Base-by-base conservation (phyloP, 1,284 basidiomycete species). In the Leccinum pachyderme region DNA sequence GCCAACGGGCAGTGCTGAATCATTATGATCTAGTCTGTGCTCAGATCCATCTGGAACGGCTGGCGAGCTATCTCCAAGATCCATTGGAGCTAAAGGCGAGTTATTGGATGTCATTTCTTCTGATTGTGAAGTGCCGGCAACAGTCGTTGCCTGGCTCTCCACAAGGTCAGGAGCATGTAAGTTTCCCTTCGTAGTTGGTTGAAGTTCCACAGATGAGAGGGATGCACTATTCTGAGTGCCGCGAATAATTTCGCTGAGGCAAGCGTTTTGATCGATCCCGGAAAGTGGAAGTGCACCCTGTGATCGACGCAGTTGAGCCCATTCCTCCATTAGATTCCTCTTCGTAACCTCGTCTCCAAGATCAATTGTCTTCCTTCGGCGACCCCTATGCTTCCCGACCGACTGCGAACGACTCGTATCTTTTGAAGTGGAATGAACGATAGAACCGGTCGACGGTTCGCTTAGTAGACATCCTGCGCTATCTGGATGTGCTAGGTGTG, bases 301-400 rank as follows among this genome's bases (percentile, higher is more conserved):
- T 3, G 54, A 71, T 59, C 55, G 64, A 44, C 66, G 70, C 49
- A 69, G 49, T 25, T 52, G 64, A 28, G 66, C 66, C 66, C 66
- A 72, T 45, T 71, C 61, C 28, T 70, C 62, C 45, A 68, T 68
- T 25, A 71, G 32, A 35, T 58, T 49, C 22, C 13, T 59, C 49
- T 58, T 72, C n/a, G 52, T 37, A 24, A 51, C 55, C 43, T 67
- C 63, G 31, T 72, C 59, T 25, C 47, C 48, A 51, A 69, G 53
- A 44, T 61, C 54, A 25, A 51, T n/a, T 2, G 5, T 31, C 51
- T 53, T 59, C 48, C 53, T 57, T 52, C 44, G 56, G 43, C 52
- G 67, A 11, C 65, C 62, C 46, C 39, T 67, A 18, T 33, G 18
- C 27, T 51, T 62, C 46, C 52, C 58, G 24, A 15, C 27, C 9